phyloP scores from a whole-genome alignment of 1,139 yeast species.

The Protomyces macrosporus region DNA sequence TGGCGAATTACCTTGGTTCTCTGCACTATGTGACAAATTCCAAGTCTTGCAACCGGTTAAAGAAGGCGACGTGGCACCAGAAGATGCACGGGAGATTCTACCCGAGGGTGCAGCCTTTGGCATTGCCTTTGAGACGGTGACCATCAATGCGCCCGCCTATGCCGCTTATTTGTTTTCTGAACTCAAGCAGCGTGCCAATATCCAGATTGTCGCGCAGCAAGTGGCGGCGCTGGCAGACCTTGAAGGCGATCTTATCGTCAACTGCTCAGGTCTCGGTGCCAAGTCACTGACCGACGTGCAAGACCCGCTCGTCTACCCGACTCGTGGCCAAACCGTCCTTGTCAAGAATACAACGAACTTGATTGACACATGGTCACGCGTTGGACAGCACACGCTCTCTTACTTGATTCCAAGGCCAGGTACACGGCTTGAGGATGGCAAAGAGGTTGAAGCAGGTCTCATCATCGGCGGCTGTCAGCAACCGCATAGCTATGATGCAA shows the following conservation, averaged over 20 bases:
- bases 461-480: conserved; percentile 63
- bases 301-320: conserved; percentile 52
- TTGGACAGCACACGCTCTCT: conserved; percentile 31
- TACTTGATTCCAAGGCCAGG: conserved; percentile 59
- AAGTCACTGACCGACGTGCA: conserved; percentile 50
- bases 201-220: conserved; percentile 36
- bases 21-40: conserved; percentile 20
- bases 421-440: conserved; percentile 39
- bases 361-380: conserved; percentile 30
- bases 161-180: conserved; percentile 46
- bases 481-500: conserved; percentile 51
- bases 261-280: conserved; percentile 63
- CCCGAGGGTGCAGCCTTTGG: conserved; percentile 41
- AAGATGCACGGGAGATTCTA: not conserved
- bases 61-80: not conserved
- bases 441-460: conserved; percentile 37
- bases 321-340: conserved; percentile 62
- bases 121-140: conserved; percentile 46
- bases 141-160: conserved; percentile 50
- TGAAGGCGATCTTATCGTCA: conserved; percentile 45
- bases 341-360: conserved; percentile 39
- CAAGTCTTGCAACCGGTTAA: conserved; percentile 7
- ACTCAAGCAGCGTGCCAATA: conserved; percentile 42
- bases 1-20: conserved; percentile 22
- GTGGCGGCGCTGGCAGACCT: conserved; percentile 49